Conservation (phyloP, 2,329 filamentous ascomycete species). For the Arthrobotrys sinensis region DNA sequence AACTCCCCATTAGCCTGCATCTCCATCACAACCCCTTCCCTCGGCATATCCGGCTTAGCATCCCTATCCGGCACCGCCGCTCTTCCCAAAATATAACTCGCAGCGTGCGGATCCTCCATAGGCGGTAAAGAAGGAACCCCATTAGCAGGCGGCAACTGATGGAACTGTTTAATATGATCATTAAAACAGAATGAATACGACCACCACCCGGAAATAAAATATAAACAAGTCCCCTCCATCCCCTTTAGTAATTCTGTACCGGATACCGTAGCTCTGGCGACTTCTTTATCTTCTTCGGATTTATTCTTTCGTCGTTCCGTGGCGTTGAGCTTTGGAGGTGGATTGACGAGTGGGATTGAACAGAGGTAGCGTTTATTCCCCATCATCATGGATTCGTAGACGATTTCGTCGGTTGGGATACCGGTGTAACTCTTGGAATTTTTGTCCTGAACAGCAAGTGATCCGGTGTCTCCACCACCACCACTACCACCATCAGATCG, state of each 20-base stretch:
- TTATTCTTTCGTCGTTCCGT: slow-evolving; percentile 78
- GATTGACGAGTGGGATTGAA: slow-evolving; percentile 80
- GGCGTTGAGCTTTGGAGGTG: slow-evolving; percentile 73
- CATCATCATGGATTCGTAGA: slow-evolving; percentile 82
- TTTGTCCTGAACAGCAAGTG: slow-evolving; percentile 63
- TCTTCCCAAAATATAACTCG: slow-evolving; percentile 82
- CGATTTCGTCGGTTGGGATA: slow-evolving; percentile 62
- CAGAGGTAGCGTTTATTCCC: slow-evolving; percentile 83
- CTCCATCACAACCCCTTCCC: slow-evolving; percentile 70
- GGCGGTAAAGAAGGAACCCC: slow-evolving; percentile 76
- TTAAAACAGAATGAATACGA: slow-evolving; percentile 96
- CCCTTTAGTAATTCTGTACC: slow-evolving; percentile 85
- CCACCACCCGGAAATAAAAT: slow-evolving; percentile 85
- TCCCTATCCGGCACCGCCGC: slow-evolving; percentile 67
- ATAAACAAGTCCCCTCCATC: slow-evolving; percentile 82
- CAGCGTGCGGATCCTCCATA: slow-evolving; percentile 80
- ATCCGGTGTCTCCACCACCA: slow-evolving; percentile 51
- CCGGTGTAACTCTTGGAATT: slow-evolving; percentile 65
- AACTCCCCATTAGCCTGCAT: slow-evolving; percentile 86
- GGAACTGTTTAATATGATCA: slow-evolving; percentile 88
- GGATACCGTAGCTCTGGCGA: slow-evolving; percentile 80
- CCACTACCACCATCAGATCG: neutral
- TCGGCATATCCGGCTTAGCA: slow-evolving; percentile 65
- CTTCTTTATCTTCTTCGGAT: slow-evolving; percentile 84
- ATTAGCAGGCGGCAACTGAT: slow-evolving; percentile 80